A percentile compares a stretch with the other conserved stretches of the same genome.
Evolutionary conservation across 768 basidiomycete species (phyloP).

Genomic region (Lactifluus hygrophoroides): DNA sequence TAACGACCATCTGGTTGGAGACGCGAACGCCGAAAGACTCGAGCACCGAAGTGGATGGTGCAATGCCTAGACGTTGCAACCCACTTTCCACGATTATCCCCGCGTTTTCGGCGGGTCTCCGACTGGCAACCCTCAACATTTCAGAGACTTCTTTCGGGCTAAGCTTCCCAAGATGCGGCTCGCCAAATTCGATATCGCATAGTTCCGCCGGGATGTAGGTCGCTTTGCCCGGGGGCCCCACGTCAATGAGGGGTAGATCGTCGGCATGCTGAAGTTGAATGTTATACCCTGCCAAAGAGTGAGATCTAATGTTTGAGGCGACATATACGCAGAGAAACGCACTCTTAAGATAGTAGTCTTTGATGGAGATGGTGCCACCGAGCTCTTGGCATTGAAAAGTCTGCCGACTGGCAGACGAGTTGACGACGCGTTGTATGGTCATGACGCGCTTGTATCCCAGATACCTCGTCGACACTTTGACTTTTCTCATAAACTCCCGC

Average conservation of each 20-base stretch:
- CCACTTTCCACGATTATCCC: slow-evolving; percentile 50
- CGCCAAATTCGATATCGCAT: slow-evolving; percentile 53
- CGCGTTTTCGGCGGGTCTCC: slow-evolving; percentile 52
- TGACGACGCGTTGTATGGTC: slow-evolving; percentile 27
- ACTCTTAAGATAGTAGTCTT: slow-evolving; percentile 58
- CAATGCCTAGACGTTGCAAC: slow-evolving; percentile 46
- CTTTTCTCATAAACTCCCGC: slow-evolving; percentile 38
- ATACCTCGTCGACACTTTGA: slow-evolving; percentile 51
- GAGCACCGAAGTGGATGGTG: slow-evolving; percentile 29
- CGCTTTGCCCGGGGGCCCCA: slow-evolving; percentile 26
- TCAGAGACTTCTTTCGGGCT: slow-evolving; percentile 49
- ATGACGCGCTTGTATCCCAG: slow-evolving; percentile 29
- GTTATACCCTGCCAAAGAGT: slow-evolving; percentile 41
- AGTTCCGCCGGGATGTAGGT: slow-evolving; percentile 58
- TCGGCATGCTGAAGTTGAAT: slow-evolving; percentile 36
- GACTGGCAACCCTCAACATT: slow-evolving; percentile 69
- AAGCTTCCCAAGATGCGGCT: slow-evolving; percentile 53
- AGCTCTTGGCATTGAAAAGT: slow-evolving; percentile 52
- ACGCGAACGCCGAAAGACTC: slow-evolving; percentile 53
- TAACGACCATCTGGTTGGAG: slow-evolving; percentile 45
- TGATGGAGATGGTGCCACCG: slow-evolving; percentile 48
- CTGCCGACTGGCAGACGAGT: slow-evolving; percentile 36
- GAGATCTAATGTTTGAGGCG: not conserved
- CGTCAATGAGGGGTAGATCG: slow-evolving; percentile 32
- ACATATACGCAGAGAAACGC: slow-evolving; percentile 22